Evolutionary conservation across 441 rosid genomes (phyloP).

Genomic region (Populus hybrid): DNA sequence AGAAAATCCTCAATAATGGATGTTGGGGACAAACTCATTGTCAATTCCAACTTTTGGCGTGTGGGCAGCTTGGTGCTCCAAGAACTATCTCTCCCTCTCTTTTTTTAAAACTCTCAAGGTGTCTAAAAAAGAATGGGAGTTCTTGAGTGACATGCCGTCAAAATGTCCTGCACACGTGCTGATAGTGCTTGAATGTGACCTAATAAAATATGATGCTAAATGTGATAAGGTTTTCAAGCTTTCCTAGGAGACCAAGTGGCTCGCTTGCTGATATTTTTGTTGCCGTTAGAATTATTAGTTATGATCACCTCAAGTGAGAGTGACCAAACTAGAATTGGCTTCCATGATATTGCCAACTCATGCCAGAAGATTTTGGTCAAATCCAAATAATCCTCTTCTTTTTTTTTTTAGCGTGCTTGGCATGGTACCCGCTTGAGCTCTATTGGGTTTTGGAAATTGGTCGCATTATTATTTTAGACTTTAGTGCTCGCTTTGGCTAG

Average conservation of each 20-base stretch:
- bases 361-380: neutral
- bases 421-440: too few relatives aligned
- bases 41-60: neutral
- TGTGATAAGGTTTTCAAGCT: neutral
- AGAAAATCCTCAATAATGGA: neutral
- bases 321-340: slow-evolving; percentile 14
- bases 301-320: neutral
- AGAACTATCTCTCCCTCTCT: neutral
- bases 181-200: slow-evolving; percentile 13
- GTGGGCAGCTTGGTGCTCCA: slow-evolving; percentile 22
- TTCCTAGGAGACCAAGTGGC: slow-evolving; percentile 17
- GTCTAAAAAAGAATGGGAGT: slow-evolving; percentile 31
- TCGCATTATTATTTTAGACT: too few relatives aligned
- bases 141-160: slow-evolving; percentile 39
- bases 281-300: neutral
- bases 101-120: slow-evolving; percentile 15
- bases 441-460: too few relatives aligned
- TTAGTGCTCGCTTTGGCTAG: too few relatives aligned
- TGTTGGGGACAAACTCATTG: slow-evolving; percentile 8
- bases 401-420: too few relatives aligned
- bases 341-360: neutral
- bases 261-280: neutral
- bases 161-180: slow-evolving; percentile 40
- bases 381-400: neutral
- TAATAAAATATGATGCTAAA: slow-evolving; percentile 1